Conservation (phyloP, 805 yeast species). For the Tetrapisispora arboricola region DNA sequence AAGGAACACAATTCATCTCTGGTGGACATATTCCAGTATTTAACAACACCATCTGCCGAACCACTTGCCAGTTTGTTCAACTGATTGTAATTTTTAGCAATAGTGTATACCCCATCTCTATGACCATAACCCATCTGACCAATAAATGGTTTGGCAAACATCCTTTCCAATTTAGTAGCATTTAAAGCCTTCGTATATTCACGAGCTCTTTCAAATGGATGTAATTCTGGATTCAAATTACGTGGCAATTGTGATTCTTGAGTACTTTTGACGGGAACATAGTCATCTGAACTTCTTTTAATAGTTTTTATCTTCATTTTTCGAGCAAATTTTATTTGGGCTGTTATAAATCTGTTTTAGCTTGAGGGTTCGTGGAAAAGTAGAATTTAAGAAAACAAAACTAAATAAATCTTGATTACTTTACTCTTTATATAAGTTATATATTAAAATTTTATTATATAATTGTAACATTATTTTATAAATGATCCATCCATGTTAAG, state of each 20-base stretch:
- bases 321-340: not conserved
- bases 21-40: constrained; percentile 84
- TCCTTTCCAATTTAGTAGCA: constrained; percentile 89
- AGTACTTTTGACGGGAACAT: constrained; percentile 83
- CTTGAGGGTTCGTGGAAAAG: too few relatives aligned
- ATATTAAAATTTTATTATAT: not conserved
- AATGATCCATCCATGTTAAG: not conserved
- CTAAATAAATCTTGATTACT: too few relatives aligned
- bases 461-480: not conserved
- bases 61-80: constrained; percentile 80
- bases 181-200: constrained; percentile 91
- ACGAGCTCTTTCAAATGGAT: constrained; percentile 94
- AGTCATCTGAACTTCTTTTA: constrained; percentile 80
- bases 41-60: constrained; percentile 89
- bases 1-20: constrained; percentile 66
- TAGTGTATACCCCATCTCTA: constrained; percentile 81
- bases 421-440: not conserved
- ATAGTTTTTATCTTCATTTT: constrained; percentile 74
- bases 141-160: constrained; percentile 96
- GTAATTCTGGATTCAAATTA: constrained; percentile 85
- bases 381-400: too few relatives aligned
- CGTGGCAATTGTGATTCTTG: constrained; percentile 84
- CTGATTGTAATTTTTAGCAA: constrained; percentile 66
- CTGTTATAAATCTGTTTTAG: too few relatives aligned
- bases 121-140: constrained; percentile 95